Evolutionary conservation across 2,329 filamentous ascomycete species (phyloP), one percentile per base, ranked within the genome.

Genomic region (Aspergillus terreus): DNA sequence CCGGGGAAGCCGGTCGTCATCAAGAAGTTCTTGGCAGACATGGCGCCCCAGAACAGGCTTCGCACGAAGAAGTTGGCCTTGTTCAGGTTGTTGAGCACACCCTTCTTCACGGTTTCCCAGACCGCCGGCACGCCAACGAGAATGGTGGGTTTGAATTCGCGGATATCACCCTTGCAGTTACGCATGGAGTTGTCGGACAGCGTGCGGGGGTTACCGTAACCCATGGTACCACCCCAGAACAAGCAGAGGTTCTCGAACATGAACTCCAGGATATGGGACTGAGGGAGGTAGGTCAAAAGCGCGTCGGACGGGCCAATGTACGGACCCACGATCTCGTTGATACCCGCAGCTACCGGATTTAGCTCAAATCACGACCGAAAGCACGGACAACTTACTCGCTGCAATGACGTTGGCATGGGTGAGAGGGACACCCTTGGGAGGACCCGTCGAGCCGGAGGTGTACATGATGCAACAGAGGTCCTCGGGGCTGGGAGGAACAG

Each of bases 91-190:
- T 78, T 75, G 58, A 92, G 78, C 63, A 99, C 88, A 49, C 94
- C 94, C 79, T 99, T 99, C 78, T 91, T 92, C 64, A 99, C 87
- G 1, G 90, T 92, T 75, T 99, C 94, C 92, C 92, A 99, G 30
- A 99, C 87, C 52, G 95, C 92, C 1, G 94, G 94, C 3, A 99
- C 94, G 70, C 94, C 94, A 36, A 96, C 88, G 68, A 99, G 82
- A 67, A 96, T 82, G 2, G 91, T 95, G 1, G 94, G 94, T 62
- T 82, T 82, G 68, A 97, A 87, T 66, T 96, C 92, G 54, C 88
- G 87, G 74, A 99, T 96, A 63, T 99, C 94, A 61, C 94, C 92
- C 60, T 86, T 84, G 76, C 89, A 96, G 72, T 97, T 94, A 59
- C 86, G 85, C 73, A 95, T 87, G 17, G 88, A 95, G 3, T 78